Evolutionary conservation across 352 stramenopile genomes (phyloP).

Genomic region (Phytophthora niederhauseri): DNA sequence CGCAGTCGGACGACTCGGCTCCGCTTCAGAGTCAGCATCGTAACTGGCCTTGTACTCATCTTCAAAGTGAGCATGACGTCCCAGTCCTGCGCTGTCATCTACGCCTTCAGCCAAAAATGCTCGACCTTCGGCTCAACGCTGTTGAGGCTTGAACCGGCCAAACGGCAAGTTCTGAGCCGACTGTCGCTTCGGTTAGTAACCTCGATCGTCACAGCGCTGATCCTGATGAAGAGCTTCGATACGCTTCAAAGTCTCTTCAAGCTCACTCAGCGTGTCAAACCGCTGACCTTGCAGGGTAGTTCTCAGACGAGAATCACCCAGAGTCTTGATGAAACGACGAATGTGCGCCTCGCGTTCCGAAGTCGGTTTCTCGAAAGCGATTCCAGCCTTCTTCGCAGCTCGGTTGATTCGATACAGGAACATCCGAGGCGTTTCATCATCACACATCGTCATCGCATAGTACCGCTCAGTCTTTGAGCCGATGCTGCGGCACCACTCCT

Average conservation of each 20-base stretch:
- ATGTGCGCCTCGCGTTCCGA: not conserved
- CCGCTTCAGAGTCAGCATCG: not conserved
- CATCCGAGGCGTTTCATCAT: not conserved
- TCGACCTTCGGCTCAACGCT: not conserved
- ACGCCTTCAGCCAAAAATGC: not conserved
- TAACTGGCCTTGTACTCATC: not conserved
- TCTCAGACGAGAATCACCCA: not conserved
- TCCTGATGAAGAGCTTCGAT: not conserved
- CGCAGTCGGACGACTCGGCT: not conserved
- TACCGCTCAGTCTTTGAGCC: not conserved
- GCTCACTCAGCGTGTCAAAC: not conserved
- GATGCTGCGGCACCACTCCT: not conserved
- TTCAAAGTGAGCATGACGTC: not conserved
- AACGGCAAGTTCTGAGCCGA: not conserved
- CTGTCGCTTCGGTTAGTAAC: not conserved
- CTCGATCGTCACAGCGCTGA: not conserved
- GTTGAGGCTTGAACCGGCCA: constrained; percentile 1
- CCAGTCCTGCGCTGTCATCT: too few species aligned
- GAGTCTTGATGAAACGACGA: not conserved
- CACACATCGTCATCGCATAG: not conserved
- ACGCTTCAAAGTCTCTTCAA: not conserved
- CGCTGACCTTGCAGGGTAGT: not conserved
- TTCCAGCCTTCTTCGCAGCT: not conserved
- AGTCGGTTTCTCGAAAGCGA: not conserved
- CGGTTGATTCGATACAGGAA: not conserved